Percentiles rank a stretch among this genome's conserved stretches.
phyloP scores from a whole-genome alignment of 805 yeast genomes.

The Yarrowia sp. region DNA sequence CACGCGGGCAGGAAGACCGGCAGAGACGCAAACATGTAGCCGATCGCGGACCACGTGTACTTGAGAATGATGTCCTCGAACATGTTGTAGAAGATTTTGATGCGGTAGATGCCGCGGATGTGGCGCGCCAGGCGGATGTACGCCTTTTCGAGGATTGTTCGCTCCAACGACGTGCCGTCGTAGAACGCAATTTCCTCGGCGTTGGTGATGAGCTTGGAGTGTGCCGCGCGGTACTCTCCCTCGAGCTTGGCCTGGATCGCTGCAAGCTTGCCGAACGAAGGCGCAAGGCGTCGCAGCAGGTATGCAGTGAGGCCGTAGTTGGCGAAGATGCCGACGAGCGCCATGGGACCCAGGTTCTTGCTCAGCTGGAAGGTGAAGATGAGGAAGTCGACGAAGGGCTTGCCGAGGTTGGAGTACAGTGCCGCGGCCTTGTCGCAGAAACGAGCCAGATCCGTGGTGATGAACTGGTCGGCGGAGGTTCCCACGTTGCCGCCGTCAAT shows the following conservation, averaged over 20 bases:
- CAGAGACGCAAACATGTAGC: constrained; percentile 84
- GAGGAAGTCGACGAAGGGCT: constrained; percentile 82
- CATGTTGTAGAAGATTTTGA: constrained; percentile 65
- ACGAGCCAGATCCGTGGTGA: constrained; percentile 77
- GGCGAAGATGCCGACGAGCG: constrained; percentile 73
- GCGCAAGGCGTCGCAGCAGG: constrained; percentile 68
- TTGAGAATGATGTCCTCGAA: constrained; percentile 84
- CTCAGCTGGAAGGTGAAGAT: constrained; percentile 81
- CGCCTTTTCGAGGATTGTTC: constrained; percentile 56
- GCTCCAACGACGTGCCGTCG: constrained; percentile 82
- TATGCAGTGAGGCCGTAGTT: constrained; percentile 81
- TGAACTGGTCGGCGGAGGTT: constrained; percentile 66
- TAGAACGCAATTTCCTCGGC: constrained; percentile 94
- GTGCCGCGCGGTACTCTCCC: constrained; percentile 85
- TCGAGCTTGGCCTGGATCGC: constrained; percentile 74
- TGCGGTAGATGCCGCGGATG: constrained; percentile 52
- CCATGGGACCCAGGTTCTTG: constrained; percentile 83
- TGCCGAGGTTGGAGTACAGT: constrained; percentile 83
- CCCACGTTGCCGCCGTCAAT: constrained; percentile 54
- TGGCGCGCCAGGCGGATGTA: constrained; percentile 59
- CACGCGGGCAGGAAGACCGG: constrained; percentile 71
- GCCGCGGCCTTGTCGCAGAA: constrained; percentile 81
- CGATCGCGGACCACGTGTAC: constrained; percentile 93
- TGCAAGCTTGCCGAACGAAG: constrained; percentile 77
- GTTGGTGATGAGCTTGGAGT: constrained; percentile 78